Percentiles rank a stretch among this genome's conserved stretches.
Conservation (phyloP, 164 flowering plant genomes). For the Cinnamomum micranthum region DNA sequence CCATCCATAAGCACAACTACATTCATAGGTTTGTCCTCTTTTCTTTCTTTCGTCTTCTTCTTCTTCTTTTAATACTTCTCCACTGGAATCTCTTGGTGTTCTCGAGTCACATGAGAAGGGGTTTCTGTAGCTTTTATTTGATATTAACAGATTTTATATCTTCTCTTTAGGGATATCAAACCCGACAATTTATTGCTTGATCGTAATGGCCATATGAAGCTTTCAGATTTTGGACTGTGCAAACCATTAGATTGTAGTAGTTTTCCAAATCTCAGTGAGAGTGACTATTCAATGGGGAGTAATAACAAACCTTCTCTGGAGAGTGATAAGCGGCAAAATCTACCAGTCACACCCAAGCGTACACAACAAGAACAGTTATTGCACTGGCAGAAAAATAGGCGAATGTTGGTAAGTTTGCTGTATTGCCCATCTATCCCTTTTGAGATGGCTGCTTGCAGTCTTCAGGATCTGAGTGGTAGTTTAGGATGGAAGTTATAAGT, state of each 20-base stretch:
- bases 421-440: neutral
- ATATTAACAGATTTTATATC: neutral
- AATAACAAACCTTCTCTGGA: constrained; percentile 21
- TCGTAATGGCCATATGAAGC: constrained; percentile 44
- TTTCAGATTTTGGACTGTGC: constrained; percentile 47
- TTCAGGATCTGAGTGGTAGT: neutral
- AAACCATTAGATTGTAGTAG: constrained; percentile 42
- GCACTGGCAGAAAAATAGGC: constrained; percentile 41
- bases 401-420: constrained; percentile 29
- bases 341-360: constrained; percentile 20
- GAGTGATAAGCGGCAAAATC: constrained; percentile 21
- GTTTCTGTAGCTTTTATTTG: neutral
- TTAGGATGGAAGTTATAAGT: neutral
- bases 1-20: constrained; percentile 53
- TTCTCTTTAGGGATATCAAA: constrained; percentile 38
- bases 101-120: neutral
- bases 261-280: constrained; percentile 39
- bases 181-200: constrained; percentile 46
- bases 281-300: constrained; percentile 26
- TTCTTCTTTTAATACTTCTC: too few species aligned
- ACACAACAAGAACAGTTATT: constrained; percentile 41
- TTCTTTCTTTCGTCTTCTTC: neutral
- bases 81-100: too few species aligned
- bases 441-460: neutral
- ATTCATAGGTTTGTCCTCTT: constrained; percentile 38